A percentile compares a stretch with the other conserved stretches of the same genome.
These are phyloP conservation scores for Solanum bulbocastanum DNA, from an alignment of 257 asterid species.

Conservation along the genomic window DNA sequence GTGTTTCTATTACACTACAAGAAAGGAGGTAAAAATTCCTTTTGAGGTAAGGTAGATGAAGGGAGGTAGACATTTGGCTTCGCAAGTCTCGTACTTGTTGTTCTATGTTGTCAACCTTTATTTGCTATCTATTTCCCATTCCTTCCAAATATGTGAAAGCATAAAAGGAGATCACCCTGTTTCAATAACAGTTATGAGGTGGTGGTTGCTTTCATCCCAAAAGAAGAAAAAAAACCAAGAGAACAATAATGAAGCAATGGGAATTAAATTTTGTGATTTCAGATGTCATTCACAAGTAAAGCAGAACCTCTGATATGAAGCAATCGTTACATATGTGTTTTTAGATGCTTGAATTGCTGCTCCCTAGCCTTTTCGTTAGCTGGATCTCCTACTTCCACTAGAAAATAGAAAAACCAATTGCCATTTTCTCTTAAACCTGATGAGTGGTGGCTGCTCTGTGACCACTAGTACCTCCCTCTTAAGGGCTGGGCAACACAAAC, in stretches of 20 bases:
- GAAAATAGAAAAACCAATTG: not conserved
- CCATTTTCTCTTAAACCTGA: not conserved
- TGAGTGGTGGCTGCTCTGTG: not conserved
- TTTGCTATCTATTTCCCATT: not conserved
- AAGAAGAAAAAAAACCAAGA: not conserved
- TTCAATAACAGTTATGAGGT: not conserved
- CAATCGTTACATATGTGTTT: not conserved
- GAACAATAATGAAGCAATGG: not conserved
- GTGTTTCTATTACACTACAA: not conserved
- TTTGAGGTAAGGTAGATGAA: not conserved
- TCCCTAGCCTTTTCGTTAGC: not conserved
- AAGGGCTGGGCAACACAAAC: not conserved
- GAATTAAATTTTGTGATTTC: not conserved
- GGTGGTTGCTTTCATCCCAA: not conserved
- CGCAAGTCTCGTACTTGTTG: not conserved
- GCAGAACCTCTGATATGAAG: not conserved
- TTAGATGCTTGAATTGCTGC: not conserved
- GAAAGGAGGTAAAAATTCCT: not conserved
- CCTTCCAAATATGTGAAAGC: not conserved
- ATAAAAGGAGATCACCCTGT: not conserved
- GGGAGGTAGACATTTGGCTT: not conserved
- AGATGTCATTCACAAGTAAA: not conserved
- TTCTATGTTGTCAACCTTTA: not conserved
- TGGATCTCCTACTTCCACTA: not conserved
- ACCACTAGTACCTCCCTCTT: not conserved